Evolutionary conservation across 805 yeast species (phyloP).

Genomic region (Candida succiphila): DNA sequence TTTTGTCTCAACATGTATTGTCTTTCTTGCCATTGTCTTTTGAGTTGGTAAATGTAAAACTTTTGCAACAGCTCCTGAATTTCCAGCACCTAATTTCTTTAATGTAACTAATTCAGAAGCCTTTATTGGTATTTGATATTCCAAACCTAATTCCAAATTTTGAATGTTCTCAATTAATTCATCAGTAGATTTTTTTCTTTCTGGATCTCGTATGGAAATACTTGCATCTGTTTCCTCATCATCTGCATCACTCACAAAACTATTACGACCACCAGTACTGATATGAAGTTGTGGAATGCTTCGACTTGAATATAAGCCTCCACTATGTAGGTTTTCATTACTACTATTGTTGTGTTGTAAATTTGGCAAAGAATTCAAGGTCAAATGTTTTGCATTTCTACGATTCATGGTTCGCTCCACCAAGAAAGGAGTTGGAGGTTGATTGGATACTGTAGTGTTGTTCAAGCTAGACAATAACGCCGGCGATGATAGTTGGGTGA

Average conservation of each 20-base stretch:
- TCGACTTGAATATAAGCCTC: too few relatives aligned
- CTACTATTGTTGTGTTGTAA: too few relatives aligned
- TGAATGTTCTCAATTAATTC: slow-evolving; percentile 34
- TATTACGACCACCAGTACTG: not conserved
- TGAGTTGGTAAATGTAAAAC: slow-evolving; percentile 86
- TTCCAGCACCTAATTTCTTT: slow-evolving; percentile 82
- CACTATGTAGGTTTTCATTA: not conserved
- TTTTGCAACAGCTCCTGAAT: slow-evolving; percentile 86
- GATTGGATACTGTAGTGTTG: slow-evolving; percentile 2
- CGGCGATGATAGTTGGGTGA: slow-evolving; percentile 1
- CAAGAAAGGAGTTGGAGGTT: slow-evolving; percentile 10
- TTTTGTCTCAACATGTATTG: slow-evolving; percentile 77
- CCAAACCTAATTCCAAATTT: slow-evolving; percentile 42
- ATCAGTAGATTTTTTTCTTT: slow-evolving; percentile 21
- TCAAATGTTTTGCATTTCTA: slow-evolving; percentile 48
- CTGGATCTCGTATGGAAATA: slow-evolving; percentile 15
- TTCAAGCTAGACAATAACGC: slow-evolving; percentile 2
- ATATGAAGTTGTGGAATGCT: not conserved
- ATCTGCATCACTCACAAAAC: slow-evolving; percentile 1
- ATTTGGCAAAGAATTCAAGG: slow-evolving; percentile 21
- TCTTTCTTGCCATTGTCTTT: slow-evolving; percentile 82
- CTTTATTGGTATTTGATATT: slow-evolving; percentile 40
- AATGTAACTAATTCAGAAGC: slow-evolving; percentile 65
- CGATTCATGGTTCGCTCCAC: slow-evolving; percentile 38
- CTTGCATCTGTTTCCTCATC: not conserved